A percentile compares a stretch with the other conserved stretches of the same genome.
These are phyloP conservation scores for Linum lewisii DNA, from an alignment of 345 rosid species.

Conservation along the genomic window DNA sequence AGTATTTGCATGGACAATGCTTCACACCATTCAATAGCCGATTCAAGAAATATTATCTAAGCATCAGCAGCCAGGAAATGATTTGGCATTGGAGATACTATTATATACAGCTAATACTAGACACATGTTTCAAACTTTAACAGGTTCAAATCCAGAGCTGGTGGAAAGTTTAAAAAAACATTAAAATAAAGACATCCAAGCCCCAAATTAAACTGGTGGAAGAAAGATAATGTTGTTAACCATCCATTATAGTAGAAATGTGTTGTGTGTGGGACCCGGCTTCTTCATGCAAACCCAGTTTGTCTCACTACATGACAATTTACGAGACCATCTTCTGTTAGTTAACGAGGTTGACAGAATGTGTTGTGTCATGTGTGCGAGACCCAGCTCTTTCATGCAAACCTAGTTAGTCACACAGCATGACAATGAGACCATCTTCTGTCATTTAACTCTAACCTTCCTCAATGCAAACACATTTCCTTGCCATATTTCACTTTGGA, in stretches of 20 bases:
- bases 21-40: not conserved
- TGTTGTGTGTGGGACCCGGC: not conserved
- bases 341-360: too few relatives aligned
- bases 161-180: too few relatives aligned
- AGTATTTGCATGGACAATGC: not conserved
- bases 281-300: not conserved
- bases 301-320: not conserved
- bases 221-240: not conserved
- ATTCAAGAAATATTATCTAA: not conserved
- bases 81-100: too few relatives aligned
- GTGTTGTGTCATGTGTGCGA: not conserved
- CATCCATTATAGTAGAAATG: too few relatives aligned
- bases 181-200: not conserved
- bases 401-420: too few relatives aligned
- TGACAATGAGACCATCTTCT: too few relatives aligned
- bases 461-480: too few relatives aligned
- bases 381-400: too few relatives aligned
- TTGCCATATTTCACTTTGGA: not conserved
- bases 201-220: not conserved
- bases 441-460: too few relatives aligned
- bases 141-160: not conserved
- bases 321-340: too few relatives aligned
- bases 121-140: not conserved
- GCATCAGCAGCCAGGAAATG: not conserved
- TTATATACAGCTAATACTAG: too few relatives aligned